Percentiles rank a stretch among this genome's conserved stretches.
phyloP scores from a whole-genome alignment of 352 stramenopile species.

The Globisporangium cystogenes region DNA sequence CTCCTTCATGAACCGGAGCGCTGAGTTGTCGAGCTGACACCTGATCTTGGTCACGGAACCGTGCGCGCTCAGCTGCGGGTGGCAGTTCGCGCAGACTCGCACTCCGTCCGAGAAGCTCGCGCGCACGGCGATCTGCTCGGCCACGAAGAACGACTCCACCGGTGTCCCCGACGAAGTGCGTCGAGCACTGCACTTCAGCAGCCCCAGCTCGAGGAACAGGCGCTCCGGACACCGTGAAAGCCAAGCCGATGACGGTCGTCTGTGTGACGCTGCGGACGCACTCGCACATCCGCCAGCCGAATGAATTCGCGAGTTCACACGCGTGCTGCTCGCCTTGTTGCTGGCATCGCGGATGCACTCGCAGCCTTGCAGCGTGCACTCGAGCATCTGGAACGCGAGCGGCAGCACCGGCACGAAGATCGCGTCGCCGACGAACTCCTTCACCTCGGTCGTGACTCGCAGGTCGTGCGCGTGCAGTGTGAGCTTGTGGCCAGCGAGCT shows the following conservation, averaged over 20 bases:
- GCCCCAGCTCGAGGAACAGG: conserved; percentile 35
- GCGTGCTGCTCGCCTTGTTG: neutral
- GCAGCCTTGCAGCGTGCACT: conserved; percentile 58
- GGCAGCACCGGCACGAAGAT: conserved; percentile 63
- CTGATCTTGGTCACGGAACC: conserved; percentile 34
- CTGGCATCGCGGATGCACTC: conserved; percentile 25
- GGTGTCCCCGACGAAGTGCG: neutral
- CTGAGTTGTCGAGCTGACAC: conserved; percentile 29
- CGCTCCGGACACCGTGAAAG: conserved; percentile 24
- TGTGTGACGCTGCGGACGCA: neutral
- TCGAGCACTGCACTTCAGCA: conserved; percentile 19
- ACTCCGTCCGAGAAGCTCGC: conserved; percentile 50
- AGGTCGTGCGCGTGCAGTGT: conserved; percentile 24
- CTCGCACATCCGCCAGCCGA: neutral
- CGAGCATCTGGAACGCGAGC: conserved; percentile 65
- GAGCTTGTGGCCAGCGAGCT: conserved; percentile 16
- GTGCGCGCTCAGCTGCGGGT: conserved; percentile 44
- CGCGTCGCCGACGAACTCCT: conserved; percentile 51
- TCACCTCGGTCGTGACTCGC: conserved; percentile 56
- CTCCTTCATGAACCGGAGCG: conserved; percentile 14
- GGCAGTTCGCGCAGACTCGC: conserved; percentile 32
- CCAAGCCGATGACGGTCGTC: neutral
- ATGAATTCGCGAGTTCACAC: neutral
- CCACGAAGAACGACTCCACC: conserved; percentile 26
- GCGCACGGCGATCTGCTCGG: conserved; percentile 31